These are phyloP conservation scores for Paramecium primaurelia DNA, from an alignment of 73 alveolate species.

Conservation along the genomic window DNA sequence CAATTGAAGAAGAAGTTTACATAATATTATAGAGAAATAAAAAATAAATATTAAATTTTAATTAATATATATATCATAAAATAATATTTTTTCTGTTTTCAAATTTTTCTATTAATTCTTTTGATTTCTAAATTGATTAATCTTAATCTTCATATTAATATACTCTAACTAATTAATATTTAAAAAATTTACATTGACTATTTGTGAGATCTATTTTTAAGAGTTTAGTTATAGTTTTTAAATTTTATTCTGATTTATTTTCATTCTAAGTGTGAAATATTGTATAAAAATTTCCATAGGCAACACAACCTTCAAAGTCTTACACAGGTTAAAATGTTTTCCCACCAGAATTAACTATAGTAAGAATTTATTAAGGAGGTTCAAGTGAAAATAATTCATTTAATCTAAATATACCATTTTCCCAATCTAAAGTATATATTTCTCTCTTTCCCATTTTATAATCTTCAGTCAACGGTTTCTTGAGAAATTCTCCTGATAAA, in stretches of 20 bases:
- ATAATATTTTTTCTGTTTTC: neutral
- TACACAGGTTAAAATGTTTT: neutral
- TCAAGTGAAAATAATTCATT: slow-evolving; percentile 12
- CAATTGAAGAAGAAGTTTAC: too few species aligned
- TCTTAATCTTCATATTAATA: neutral
- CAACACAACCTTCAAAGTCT: neutral
- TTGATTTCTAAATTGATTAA: neutral
- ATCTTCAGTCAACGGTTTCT: neutral
- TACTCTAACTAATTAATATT: neutral
- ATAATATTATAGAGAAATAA: neutral
- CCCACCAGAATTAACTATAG: neutral
- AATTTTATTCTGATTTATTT: neutral
- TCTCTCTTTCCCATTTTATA: neutral
- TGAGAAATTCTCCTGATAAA: slow-evolving; percentile 16
- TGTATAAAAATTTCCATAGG: neutral
- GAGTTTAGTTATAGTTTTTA: neutral
- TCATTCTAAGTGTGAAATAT: neutral
- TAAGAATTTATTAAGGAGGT: slow-evolving; percentile 15
- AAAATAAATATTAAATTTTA: too few species aligned
- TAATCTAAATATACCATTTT: neutral
- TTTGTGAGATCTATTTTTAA: neutral
- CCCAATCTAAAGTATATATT: neutral
- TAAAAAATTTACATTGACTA: neutral
- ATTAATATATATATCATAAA: neutral
- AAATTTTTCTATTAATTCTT: neutral